Evolutionary conservation across 2,329 filamentous ascomycete genomes (phyloP).

Genomic region (Botrytis fragariae): DNA sequence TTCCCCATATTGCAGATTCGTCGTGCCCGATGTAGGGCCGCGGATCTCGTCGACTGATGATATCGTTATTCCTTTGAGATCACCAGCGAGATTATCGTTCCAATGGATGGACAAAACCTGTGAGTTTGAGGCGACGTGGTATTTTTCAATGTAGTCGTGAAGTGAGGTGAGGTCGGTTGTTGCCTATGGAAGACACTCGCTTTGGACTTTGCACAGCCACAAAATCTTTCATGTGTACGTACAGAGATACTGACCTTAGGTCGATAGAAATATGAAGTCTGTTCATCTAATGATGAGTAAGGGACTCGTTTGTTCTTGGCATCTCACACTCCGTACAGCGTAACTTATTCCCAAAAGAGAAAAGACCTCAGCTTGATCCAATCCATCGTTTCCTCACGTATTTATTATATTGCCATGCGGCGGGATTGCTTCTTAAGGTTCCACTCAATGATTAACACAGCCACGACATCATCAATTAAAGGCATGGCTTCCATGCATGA

Average conservation of each 20-base stretch:
- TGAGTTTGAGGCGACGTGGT: background rate
- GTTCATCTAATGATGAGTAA: background rate
- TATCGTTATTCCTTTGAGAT: background rate
- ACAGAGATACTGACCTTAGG: background rate
- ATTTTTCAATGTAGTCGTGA: background rate
- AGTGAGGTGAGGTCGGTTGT: background rate
- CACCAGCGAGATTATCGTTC: background rate
- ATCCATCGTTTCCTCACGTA: background rate
- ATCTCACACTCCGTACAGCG: background rate
- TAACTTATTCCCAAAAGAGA: background rate
- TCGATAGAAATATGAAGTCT: background rate
- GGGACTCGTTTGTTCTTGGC: background rate
- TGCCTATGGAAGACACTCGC: background rate
- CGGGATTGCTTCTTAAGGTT: background rate
- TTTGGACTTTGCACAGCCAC: constrained; percentile 5
- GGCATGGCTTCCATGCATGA: background rate
- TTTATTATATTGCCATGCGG: background rate
- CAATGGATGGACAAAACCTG: background rate
- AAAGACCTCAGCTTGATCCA: background rate
- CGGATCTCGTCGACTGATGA: background rate
- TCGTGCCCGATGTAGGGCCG: background rate
- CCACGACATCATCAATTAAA: background rate
- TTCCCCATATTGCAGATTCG: constrained; percentile 11
- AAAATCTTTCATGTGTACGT: background rate
- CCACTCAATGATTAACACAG: background rate